Conservation (phyloP, 2,329 filamentous ascomycete species). For the Penicillium brasilianum region DNA sequence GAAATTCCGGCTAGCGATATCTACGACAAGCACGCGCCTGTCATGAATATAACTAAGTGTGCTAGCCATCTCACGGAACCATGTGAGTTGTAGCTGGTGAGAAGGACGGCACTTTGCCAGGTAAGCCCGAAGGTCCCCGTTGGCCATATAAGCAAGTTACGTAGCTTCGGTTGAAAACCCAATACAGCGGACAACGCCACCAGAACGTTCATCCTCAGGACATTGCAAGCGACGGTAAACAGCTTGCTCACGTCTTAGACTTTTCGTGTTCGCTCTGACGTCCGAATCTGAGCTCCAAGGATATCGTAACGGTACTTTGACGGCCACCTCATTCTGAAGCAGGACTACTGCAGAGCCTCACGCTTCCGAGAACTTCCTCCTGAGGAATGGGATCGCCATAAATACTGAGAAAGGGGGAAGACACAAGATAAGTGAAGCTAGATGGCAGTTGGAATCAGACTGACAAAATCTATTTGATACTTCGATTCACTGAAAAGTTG, state of each 20-base stretch:
- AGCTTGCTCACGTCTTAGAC: background rate
- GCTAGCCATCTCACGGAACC: constrained; percentile 31
- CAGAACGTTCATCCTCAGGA: background rate
- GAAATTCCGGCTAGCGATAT: constrained; percentile 38
- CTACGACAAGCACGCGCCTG: constrained; percentile 34
- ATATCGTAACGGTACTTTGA: background rate
- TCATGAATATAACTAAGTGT: constrained; percentile 34
- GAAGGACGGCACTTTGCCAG: background rate
- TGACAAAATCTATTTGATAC: too few relatives aligned
- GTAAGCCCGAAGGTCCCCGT: background rate
- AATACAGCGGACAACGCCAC: background rate
- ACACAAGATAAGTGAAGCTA: background rate
- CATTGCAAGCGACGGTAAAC: background rate
- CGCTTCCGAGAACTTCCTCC: background rate
- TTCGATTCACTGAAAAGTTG: too few relatives aligned
- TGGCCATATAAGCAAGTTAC: background rate
- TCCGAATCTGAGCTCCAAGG: background rate
- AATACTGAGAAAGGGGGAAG: background rate
- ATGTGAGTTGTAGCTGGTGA: background rate
- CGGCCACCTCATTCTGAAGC: background rate
- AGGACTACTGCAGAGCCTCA: background rate
- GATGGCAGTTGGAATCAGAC: too few relatives aligned
- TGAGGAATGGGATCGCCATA: background rate
- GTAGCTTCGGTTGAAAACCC: background rate
- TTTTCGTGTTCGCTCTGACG: background rate